A percentile compares a stretch with the other conserved stretches of the same genome.
Conservation (phyloP, 768 basidiomycete species). For the Galerina sulciceps region DNA sequence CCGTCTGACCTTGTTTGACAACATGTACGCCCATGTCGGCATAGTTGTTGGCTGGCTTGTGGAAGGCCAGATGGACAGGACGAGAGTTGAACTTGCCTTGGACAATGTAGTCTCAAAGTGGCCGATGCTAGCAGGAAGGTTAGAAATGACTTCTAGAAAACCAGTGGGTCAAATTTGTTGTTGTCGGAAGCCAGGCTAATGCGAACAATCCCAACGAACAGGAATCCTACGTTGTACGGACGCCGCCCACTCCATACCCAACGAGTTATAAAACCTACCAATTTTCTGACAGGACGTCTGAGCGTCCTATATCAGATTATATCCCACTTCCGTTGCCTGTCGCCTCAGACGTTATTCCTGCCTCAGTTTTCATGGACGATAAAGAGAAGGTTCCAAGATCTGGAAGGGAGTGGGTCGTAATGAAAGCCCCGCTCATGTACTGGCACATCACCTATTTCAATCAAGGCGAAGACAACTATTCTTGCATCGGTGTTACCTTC, state of each 20-base stretch:
- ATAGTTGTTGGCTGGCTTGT: slow-evolving; percentile 1
- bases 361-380: slow-evolving; percentile 36
- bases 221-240: not conserved
- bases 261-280: not conserved
- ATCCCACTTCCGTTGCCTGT: slow-evolving; percentile 32
- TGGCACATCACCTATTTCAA: slow-evolving; percentile 46
- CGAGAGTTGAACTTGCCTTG: not conserved
- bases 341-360: slow-evolving; percentile 37
- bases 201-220: no score
- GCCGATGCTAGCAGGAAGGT: slow-evolving; percentile 1
- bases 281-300: slow-evolving; percentile 15
- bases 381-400: slow-evolving; percentile 31
- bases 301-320: slow-evolving; percentile 37
- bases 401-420: slow-evolving; percentile 34
- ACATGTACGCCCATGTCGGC: not conserved
- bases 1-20: slow-evolving; percentile 1
- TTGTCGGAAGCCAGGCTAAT: no score
- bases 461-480: slow-evolving; percentile 27
- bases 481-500: slow-evolving; percentile 43
- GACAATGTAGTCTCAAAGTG: not conserved
- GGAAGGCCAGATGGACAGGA: not conserved
- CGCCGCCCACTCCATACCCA: not conserved
- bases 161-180: no score
- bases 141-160: not conserved
- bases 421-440: slow-evolving; percentile 37